These are phyloP conservation scores for Otatea glauca DNA, from an alignment of 176 grass and related monocot genomes.

Conservation along the genomic window DNA sequence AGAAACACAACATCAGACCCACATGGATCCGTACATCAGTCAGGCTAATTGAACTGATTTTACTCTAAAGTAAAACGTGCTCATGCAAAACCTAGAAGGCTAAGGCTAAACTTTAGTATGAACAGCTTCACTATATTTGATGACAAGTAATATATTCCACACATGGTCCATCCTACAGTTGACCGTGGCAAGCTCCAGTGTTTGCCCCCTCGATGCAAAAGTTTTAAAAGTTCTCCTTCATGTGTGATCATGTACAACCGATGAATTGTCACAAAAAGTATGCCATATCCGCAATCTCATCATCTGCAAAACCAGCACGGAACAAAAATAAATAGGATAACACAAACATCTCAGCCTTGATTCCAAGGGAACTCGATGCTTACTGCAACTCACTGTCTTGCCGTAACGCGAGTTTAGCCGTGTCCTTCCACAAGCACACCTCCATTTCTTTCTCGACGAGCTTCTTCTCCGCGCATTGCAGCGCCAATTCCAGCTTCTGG, in stretches of 20 bases:
- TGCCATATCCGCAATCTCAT: neutral
- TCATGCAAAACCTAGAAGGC: neutral
- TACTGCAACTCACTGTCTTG: constrained; percentile 15
- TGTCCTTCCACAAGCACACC: constrained; percentile 53
- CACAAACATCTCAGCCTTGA: neutral
- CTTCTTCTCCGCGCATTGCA: constrained; percentile 47
- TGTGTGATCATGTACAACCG: neutral
- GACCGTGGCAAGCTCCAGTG: neutral
- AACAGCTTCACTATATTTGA: constrained; percentile 22
- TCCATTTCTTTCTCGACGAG: constrained; percentile 60
- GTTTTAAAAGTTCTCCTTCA: neutral
- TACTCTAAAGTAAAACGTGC: neutral
- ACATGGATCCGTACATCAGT: neutral
- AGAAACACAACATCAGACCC: neutral
- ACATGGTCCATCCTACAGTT: neutral
- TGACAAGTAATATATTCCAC: neutral
- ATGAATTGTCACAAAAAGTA: neutral
- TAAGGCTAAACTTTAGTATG: constrained; percentile 41
- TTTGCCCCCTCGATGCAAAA: neutral
- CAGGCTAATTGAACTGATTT: neutral
- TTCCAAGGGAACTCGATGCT: neutral
- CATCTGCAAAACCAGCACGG: constrained; percentile 13
- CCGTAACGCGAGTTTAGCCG: constrained; percentile 40
- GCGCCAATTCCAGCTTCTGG: constrained; percentile 48
- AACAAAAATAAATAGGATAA: neutral